Evolutionary conservation across 805 yeast genomes (phyloP).

Genomic region (Kodamaea laetipori): DNA sequence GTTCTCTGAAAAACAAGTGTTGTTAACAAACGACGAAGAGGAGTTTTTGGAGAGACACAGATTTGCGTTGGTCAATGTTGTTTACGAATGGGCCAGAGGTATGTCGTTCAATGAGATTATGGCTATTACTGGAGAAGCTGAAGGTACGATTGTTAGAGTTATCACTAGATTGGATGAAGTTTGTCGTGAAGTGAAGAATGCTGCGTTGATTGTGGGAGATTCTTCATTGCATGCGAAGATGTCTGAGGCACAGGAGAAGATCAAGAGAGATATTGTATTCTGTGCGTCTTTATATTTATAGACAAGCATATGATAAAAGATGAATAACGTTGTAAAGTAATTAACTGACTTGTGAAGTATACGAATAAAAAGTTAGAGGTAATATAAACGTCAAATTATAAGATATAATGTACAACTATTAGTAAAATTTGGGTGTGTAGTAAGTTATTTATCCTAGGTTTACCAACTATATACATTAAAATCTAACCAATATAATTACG

Average conservation of each 20-base stretch:
- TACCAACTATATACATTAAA: not conserved
- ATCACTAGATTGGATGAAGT: conserved; percentile 92
- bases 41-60: conserved; percentile 81
- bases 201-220: conserved; percentile 93
- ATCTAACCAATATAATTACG: not conserved
- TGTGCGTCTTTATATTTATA: conserved; percentile 91
- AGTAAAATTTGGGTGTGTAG: no score
- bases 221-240: conserved; percentile 85
- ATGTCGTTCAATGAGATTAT: conserved; percentile 87
- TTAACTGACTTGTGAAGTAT: no score
- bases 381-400: no score
- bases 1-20: conserved; percentile 67
- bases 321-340: no score
- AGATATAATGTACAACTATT: no score
- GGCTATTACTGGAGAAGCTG: conserved; percentile 85
- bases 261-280: conserved; percentile 95
- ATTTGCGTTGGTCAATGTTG: conserved; percentile 89
- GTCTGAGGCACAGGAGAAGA: conserved; percentile 89
- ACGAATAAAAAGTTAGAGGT: no score
- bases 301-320: no score
- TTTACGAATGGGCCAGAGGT: conserved; percentile 98
- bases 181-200: conserved; percentile 91
- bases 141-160: conserved; percentile 96
- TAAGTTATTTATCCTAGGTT: no score
- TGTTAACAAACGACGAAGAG: conserved; percentile 80